Conservation (phyloP, 148 eudicot species). For the Vaccinium macrocarpon region DNA sequence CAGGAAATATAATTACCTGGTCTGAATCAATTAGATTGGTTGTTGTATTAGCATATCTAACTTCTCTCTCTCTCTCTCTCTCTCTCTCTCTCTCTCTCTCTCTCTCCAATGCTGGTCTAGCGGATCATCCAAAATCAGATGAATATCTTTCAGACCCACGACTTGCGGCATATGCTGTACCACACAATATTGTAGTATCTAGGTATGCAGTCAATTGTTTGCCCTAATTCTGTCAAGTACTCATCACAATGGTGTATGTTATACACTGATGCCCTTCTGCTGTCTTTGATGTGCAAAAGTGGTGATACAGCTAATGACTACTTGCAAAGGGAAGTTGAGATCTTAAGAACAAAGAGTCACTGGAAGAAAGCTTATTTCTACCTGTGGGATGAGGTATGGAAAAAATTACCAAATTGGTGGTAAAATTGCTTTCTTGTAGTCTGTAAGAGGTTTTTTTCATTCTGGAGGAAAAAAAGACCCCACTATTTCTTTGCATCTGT, state of each 20-base stretch:
- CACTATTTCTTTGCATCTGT: not conserved
- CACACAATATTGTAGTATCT: conserved; percentile 65
- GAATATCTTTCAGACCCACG: conserved; percentile 88
- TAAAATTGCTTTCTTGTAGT: not conserved
- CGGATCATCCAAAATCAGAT: conserved; percentile 95
- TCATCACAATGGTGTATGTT: conserved; percentile 8
- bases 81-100: conserved; percentile 8
- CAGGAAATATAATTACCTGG: not conserved
- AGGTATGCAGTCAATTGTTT: conserved; percentile 44
- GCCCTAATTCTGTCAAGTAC: conserved; percentile 9
- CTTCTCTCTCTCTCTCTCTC: not conserved
- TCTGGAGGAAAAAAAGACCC: not conserved
- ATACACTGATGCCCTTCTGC: conserved; percentile 23
- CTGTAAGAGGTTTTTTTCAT: not conserved
- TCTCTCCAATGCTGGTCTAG: conserved; percentile 36
- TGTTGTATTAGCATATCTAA: not conserved
- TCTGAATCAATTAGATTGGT: not conserved
- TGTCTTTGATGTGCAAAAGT: conserved; percentile 44
- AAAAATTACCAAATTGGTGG: not conserved
- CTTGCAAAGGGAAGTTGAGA: conserved; percentile 75
- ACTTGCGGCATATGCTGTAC: conserved; percentile 99
- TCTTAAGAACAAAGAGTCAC: conserved; percentile 68
- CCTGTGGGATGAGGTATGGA: conserved; percentile 95
- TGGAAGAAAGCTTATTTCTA: conserved; percentile 98
- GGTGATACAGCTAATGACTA: conserved; percentile 62